Evolutionary conservation across 352 stramenopile species (phyloP).

Genomic region (Ochromonadaceae sp.): DNA sequence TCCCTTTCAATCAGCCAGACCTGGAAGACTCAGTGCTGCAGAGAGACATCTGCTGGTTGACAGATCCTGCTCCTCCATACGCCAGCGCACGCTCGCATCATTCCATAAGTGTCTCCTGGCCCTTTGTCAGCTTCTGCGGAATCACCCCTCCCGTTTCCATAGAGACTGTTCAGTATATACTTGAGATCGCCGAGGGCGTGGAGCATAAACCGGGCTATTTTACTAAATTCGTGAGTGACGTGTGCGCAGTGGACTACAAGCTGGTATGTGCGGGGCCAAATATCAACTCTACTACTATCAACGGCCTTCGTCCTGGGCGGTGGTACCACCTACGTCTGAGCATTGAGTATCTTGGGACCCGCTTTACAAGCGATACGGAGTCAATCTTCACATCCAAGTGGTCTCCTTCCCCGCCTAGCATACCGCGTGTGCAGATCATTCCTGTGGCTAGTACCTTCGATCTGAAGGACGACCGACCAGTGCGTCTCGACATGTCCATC

Average conservation of each 20-base stretch:
- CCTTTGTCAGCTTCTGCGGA: not conserved
- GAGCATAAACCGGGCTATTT: not conserved
- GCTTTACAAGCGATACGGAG: not conserved
- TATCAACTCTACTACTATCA: not conserved
- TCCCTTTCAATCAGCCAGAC: not conserved
- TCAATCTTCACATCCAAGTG: not conserved
- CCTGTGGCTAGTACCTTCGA: not conserved
- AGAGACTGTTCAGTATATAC: not conserved
- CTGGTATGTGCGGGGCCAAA: not conserved
- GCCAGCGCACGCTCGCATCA: not conserved
- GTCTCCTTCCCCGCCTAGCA: not conserved
- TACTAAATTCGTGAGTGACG: slow-evolving; percentile 4
- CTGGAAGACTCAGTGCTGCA: not conserved
- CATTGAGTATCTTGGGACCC: slow-evolving; percentile 1
- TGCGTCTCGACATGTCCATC: not conserved
- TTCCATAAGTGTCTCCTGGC: not conserved
- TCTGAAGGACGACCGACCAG: not conserved
- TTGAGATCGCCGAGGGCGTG: slow-evolving; percentile 1
- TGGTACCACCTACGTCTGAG: slow-evolving; percentile 18
- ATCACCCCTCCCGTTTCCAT: not conserved
- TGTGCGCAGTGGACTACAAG: not conserved
- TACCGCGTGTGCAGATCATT: not conserved
- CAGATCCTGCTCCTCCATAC: slow-evolving; percentile 6
- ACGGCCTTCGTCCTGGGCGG: not conserved
- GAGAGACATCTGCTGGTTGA: slow-evolving; percentile 16